Percentiles rank a stretch among this genome's conserved stretches.
Conservation (phyloP, 805 yeast species). For the Hagleromyces aurorensis region DNA sequence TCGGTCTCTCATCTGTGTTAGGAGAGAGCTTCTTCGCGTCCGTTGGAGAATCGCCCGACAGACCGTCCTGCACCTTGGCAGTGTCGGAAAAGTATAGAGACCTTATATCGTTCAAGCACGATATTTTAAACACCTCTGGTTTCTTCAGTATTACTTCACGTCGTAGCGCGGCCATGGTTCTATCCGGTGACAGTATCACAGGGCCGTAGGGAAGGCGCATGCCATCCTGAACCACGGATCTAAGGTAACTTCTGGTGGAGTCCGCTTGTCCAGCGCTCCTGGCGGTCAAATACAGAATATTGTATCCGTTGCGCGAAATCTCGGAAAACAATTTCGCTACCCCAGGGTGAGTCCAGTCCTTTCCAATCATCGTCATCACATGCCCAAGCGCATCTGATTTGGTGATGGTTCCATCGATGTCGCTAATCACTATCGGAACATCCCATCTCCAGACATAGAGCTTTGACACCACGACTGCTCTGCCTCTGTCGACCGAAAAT, state of each 20-base stretch:
- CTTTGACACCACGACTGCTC: constrained; percentile 64
- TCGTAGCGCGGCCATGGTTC: constrained; percentile 90
- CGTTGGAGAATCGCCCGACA: not conserved
- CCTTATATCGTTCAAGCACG: constrained; percentile 82
- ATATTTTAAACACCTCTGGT: constrained; percentile 98
- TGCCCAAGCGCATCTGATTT: constrained; percentile 97
- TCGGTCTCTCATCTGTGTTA: constrained; percentile 40
- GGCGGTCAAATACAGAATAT: constrained; percentile 88
- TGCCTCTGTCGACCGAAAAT: constrained; percentile 78
- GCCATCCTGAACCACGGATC: constrained; percentile 72
- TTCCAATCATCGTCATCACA: constrained; percentile 84
- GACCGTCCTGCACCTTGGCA: not conserved
- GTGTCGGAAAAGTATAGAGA: constrained; percentile 46
- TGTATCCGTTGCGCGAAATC: constrained; percentile 80
- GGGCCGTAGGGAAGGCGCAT: constrained; percentile 78
- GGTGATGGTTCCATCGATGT: constrained; percentile 96
- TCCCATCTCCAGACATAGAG: constrained; percentile 76
- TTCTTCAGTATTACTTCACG: constrained; percentile 90
- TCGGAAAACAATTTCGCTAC: constrained; percentile 90
- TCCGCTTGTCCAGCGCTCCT: constrained; percentile 95
- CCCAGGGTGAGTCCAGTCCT: constrained; percentile 97
- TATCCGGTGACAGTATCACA: constrained; percentile 87
- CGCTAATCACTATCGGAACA: constrained; percentile 90
- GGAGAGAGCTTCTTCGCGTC: too few relatives aligned
- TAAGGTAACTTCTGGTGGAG: constrained; percentile 73